These are phyloP conservation scores for Fibroporia radiculosa DNA, from an alignment of 768 basidiomycete genomes.

Conservation along the genomic window DNA sequence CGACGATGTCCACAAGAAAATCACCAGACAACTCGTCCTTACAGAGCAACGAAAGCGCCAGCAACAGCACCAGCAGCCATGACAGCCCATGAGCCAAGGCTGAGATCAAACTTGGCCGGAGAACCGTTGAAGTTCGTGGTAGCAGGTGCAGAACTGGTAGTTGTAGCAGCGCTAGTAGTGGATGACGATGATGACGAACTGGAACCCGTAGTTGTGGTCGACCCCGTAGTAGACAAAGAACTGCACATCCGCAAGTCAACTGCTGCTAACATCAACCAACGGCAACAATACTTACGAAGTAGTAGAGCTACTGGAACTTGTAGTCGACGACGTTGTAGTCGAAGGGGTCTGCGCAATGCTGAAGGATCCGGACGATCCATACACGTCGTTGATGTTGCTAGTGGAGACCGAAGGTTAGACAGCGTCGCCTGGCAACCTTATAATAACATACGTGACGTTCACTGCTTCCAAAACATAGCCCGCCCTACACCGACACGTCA, in stretches of 20 bases:
- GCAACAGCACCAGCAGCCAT: slow-evolving; percentile 38
- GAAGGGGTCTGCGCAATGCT: slow-evolving; percentile 25
- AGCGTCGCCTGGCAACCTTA: neutral
- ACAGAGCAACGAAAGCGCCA: slow-evolving; percentile 40
- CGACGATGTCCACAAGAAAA: neutral
- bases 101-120: slow-evolving; percentile 15
- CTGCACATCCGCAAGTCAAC: neutral
- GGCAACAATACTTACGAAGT: neutral
- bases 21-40: slow-evolving; percentile 8
- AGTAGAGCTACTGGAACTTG: neutral
- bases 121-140: slow-evolving; percentile 22
- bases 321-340: slow-evolving; percentile 10
- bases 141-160: slow-evolving; percentile 3
- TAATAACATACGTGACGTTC: slow-evolving; percentile 27
- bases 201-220: slow-evolving; percentile 14
- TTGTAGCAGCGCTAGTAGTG: slow-evolving; percentile 10
- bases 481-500: no score
- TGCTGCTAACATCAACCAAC: no score
- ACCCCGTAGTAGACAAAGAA: slow-evolving; percentile 6
- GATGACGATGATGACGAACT: slow-evolving; percentile 9
- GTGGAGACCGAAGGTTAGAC: neutral
- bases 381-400: slow-evolving; percentile 38
- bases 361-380: slow-evolving; percentile 33
- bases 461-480: slow-evolving; percentile 44
- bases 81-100: slow-evolving; percentile 23